Evolutionary conservation across 2,329 filamentous ascomycete species (phyloP), one percentile per base, ranked within the genome.

Genomic region (Cladosporium oxysporum): DNA sequence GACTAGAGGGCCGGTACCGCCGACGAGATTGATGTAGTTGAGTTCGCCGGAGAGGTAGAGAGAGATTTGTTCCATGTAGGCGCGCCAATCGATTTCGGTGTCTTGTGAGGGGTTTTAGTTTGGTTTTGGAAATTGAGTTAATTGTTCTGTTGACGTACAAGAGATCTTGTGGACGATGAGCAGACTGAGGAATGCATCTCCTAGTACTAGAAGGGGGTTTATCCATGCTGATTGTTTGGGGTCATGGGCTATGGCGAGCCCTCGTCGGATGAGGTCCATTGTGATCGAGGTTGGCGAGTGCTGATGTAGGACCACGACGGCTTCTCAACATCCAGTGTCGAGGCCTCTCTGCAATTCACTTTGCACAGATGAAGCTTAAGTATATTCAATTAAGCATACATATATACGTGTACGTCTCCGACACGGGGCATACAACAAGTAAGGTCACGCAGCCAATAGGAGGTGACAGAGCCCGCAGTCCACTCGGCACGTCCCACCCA

Each of bases 71-170:
- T 97, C 86, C 93, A 99, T 98, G 79, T 99, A 99, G 0, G 95
- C 92, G 66, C 85, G 86, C 94, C 94, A 99, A 80, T 99, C 95
- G 75, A 99, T 99, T 79, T 99, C 95, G 52, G 95, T 99, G 77
- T 99, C 95, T 91, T 26, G 29, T 47, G 26, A 57, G 55, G 16
- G 23, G 23, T 41, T 28, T 41, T 28, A 37, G 31, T 26, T 65
- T 18, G 47, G 2, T 29, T n/a, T 11, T n/a, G 28, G 37, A 26
- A 18, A 44, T 52, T 26, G 14, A 1, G 18, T 23, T 53, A 6
- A 2, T 6, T 44, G 18, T 52, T 16, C 4, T 3, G 10, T 33
- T 33, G 31, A 75, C 90, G 81, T 82, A 96, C 93, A 97, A 49
- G 93, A 89, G 66, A 97, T 84, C 77, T 89, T 93, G 84, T 87